Evolutionary conservation across 1,284 basidiomycete species (phyloP), one percentile per base, ranked within the genome.

Genomic region (Lentinus polychrous): DNA sequence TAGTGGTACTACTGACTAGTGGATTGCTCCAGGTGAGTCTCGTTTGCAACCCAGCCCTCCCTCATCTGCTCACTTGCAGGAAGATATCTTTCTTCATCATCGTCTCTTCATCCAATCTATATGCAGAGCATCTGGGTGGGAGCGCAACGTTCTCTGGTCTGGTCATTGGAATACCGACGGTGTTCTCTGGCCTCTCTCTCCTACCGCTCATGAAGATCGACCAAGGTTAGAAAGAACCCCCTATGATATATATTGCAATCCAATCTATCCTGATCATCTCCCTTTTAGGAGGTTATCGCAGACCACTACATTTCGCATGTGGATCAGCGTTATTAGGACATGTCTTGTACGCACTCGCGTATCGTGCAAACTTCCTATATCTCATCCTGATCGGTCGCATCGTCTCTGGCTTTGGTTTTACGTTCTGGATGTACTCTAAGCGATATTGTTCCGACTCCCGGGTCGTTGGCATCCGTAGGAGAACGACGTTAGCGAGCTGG

Each of bases 11-110:
- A 2, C 15, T 60, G n/a, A 65, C 70, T 32, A 77, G 74, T 55
- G 62, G 66, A 0, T 51, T 78, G 33, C 55, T 76, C 18, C 77
- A 77, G 66, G 76, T 78, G 44, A 24, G 54, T 49, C 17, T 8
- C 8, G 52, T 20, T 20, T 20, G 23, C 23, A 12, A 18, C 15
- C 15, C 33, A 31, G 18, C 31, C n/a, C 5, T 18, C 8, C 17
- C 15, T 27, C 8, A 38, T 10, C 11, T 4, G 4, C 6, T 12
- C 35, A 27, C 15, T 5, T 44, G 20, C 17, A 6, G 20, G 14
- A 35, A 85, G 83, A 61, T 81, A 4, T 77, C 79, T 0, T 85
- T 85, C 66, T 86, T 81, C 62, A 75, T 84, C 51, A 68, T 83
- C 33, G 78, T 86, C 2, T 80, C 84, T 1, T 81, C 84, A 0